Base-by-base conservation (phyloP, 768 basidiomycete genomes). In the Trametes gibbosa region DNA sequence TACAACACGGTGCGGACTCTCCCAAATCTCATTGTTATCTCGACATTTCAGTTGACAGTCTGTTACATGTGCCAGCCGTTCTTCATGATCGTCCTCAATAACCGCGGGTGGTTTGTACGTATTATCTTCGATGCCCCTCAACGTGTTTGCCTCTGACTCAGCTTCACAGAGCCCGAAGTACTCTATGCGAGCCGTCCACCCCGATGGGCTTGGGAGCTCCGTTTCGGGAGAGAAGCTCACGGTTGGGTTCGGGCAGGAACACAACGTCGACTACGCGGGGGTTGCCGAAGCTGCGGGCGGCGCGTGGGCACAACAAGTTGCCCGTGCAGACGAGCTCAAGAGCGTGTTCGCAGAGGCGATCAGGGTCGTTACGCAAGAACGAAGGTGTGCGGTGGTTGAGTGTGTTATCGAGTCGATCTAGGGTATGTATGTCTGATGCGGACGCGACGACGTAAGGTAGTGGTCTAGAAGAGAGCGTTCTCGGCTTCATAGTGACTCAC, bases 61-160 rank as follows among this genome's bases (percentile, higher is more conserved):
- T 1, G 9, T 10, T 23, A n/a, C 16, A 24, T 14, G 17, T 4
- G 29, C 29, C 35, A 56, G 61, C 61, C 65, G 14, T 89, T 87
- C 74, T 69, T 89, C 25, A 89, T 86, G 0, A 74, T 90, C 59
- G 75, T 90, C 0, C 68, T 90, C 12, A 89, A 89, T 68, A 90
- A 90, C 56, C 86, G 85, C 0, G 86, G 85, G 0, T 86, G 85
- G 86, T 82, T 76, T 66, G 80, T 82, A 58, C 58, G 75, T 67
- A 1, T n/a, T 24, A 12, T 53, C 14, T 19, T 48, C 14, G 21
- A 3, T 27, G 7, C 3, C 46, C 25, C 24, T 5, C 46, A 14
- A 29, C 27, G 19, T 24, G 21, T 13, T 24, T 5, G n/a, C n/a
- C 21, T 6, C 50, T 56, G 3, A 46, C 17, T 32, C 16, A 25